Conservation (phyloP, 2,329 filamentous ascomycete species). For the Macroventuria anomochaeta region DNA sequence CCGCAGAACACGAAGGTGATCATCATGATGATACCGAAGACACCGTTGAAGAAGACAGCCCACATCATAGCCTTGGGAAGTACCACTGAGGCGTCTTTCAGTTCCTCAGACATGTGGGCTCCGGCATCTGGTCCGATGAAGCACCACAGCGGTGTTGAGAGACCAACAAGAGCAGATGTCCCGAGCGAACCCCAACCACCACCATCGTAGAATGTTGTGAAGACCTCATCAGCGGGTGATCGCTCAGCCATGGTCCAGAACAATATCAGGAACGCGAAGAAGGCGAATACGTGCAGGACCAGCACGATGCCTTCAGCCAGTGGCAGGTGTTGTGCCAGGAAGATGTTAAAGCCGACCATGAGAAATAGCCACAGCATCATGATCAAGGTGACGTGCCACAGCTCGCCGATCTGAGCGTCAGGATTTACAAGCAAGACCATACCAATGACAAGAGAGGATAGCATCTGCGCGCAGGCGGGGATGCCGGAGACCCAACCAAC, state of each 20-base stretch:
- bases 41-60: constrained; percentile 46
- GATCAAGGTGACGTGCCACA: constrained; percentile 44
- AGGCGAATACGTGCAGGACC: constrained; percentile 56
- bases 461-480: constrained; percentile 32
- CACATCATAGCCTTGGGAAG: constrained; percentile 50
- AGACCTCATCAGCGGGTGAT: constrained; percentile 48
- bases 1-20: constrained; percentile 35
- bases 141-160: constrained; percentile 42
- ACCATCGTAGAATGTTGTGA: constrained; percentile 54
- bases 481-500: constrained; percentile 37
- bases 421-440: constrained; percentile 49
- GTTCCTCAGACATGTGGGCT: constrained; percentile 46
- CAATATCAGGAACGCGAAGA: constrained; percentile 56
- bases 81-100: constrained; percentile 36
- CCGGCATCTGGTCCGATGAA: constrained; percentile 48
- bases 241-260: constrained; percentile 40
- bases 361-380: constrained; percentile 47
- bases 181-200: constrained; percentile 53
- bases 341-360: constrained; percentile 50
- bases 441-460: constrained; percentile 28
- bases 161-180: constrained; percentile 51
- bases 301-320: constrained; percentile 54
- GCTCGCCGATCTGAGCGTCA: constrained; percentile 49
- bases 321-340: constrained; percentile 52
- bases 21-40: constrained; percentile 46